These are phyloP conservation scores for Stereocaulon alpinum DNA, from an alignment of 495 filamentous ascomycete species.

Conservation along the genomic window DNA sequence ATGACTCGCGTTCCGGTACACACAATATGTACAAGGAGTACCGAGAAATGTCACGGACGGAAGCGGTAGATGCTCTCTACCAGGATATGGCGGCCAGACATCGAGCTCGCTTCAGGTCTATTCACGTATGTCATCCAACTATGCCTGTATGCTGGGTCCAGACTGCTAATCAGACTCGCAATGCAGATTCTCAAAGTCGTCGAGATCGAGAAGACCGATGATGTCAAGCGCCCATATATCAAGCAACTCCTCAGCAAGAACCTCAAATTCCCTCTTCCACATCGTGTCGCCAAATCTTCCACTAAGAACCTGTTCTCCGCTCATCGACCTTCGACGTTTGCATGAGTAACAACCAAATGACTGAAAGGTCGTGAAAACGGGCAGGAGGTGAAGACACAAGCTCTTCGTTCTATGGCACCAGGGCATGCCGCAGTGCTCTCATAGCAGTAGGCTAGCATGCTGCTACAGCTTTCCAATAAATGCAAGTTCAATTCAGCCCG, in stretches of 20 bases:
- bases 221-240: conserved; percentile 96
- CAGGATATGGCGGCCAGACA: conserved; percentile 99
- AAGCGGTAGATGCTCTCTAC: conserved; percentile 94
- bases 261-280: conserved; percentile 96
- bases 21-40: conserved; percentile 99
- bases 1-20: conserved; percentile 98
- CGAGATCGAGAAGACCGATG: conserved; percentile 83
- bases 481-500: neutral
- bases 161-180: neutral
- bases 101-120: conserved; percentile 91
- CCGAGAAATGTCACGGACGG: conserved; percentile 90
- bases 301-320: conserved; percentile 84
- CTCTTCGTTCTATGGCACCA: neutral
- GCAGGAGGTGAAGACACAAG: neutral
- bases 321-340: conserved; percentile 85
- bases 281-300: conserved; percentile 70
- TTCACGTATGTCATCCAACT: conserved; percentile 63
- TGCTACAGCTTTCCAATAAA: neutral
- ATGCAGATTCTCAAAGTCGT: conserved; percentile 91
- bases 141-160: neutral
- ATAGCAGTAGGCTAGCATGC: neutral
- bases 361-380: neutral
- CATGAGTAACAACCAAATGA: conserved; percentile 27
- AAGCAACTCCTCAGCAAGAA: conserved; percentile 91
- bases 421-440: neutral